phyloP scores from a whole-genome alignment of 805 yeast species.

The Helenozyma baotianmanensis region DNA sequence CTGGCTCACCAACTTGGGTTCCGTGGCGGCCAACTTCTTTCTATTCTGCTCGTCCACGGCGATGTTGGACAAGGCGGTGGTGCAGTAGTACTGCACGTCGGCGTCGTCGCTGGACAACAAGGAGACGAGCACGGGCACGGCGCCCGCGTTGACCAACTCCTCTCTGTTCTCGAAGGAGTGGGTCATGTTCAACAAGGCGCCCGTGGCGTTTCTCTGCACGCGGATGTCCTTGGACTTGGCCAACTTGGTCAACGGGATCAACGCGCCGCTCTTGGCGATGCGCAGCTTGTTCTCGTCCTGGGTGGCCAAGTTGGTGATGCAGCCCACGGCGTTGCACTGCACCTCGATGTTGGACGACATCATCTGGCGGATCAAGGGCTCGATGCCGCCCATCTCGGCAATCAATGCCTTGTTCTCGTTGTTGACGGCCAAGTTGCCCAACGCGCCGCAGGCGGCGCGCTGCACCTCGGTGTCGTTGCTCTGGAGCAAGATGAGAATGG shows the following conservation, averaged over 20 bases:
- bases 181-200: slow-evolving; percentile 96
- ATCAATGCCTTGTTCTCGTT: slow-evolving; percentile 89
- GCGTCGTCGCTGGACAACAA: slow-evolving; percentile 82
- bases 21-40: slow-evolving; percentile 82
- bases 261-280: slow-evolving; percentile 94
- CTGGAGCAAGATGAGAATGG: slow-evolving; percentile 82
- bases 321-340: slow-evolving; percentile 98
- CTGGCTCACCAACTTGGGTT: slow-evolving; percentile 85
- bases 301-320: slow-evolving; percentile 96
- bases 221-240: slow-evolving; percentile 93
- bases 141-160: slow-evolving; percentile 95
- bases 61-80: slow-evolving; percentile 93
- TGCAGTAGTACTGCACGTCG: slow-evolving; percentile 97
- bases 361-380: slow-evolving; percentile 96
- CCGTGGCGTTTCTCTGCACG: slow-evolving; percentile 98
- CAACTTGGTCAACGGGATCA: slow-evolving; percentile 87
- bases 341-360: slow-evolving; percentile 95
- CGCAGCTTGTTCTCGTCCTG: slow-evolving; percentile 95
- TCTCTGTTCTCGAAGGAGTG: slow-evolving; percentile 95
- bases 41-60: slow-evolving; percentile 95
- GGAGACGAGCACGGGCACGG: slow-evolving; percentile 92
- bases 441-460: slow-evolving; percentile 97
- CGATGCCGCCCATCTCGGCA: slow-evolving; percentile 97
- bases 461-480: slow-evolving; percentile 91
- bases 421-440: slow-evolving; percentile 97